Percentiles rank a stretch among this genome's conserved stretches.
phyloP scores from a whole-genome alignment of 2,329 filamentous ascomycete species.

The Penicillium paneum region DNA sequence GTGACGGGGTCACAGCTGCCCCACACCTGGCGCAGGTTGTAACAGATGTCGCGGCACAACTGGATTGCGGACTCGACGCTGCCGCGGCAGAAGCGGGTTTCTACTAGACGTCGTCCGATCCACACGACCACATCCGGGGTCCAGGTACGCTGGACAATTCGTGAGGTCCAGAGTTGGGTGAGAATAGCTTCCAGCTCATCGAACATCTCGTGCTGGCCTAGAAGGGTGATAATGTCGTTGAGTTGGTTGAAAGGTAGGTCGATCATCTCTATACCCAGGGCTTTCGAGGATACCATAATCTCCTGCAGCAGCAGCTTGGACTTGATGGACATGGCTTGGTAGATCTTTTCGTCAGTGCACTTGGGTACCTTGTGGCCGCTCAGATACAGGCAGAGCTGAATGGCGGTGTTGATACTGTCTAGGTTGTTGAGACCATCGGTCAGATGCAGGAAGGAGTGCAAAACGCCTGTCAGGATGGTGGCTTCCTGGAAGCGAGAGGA shows the following conservation, averaged over 20 bases:
- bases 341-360: conserved; percentile 27
- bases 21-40: conserved; percentile 55
- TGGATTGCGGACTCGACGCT: conserved; percentile 44
- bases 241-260: conserved; percentile 36
- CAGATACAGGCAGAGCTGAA: conserved; percentile 38
- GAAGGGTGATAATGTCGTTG: conserved; percentile 37
- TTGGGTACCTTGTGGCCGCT: conserved; percentile 33
- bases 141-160: conserved; percentile 47
- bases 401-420: conserved; percentile 35
- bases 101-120: conserved; percentile 53
- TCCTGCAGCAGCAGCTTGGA: conserved; percentile 36
- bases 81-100: conserved; percentile 51
- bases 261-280: conserved; percentile 33
- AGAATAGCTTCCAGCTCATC: conserved; percentile 41
- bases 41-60: conserved; percentile 54
- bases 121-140: conserved; percentile 47
- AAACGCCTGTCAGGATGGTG: conserved; percentile 32
- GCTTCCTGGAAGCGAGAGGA: conserved; percentile 33
- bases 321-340: conserved; percentile 31
- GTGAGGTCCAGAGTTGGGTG: conserved; percentile 47
- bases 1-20: conserved; percentile 49
- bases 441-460: conserved; percentile 36
- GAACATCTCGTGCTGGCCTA: conserved; percentile 40
- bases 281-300: conserved; percentile 30
- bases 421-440: conserved; percentile 33